Evolutionary conservation across 495 filamentous ascomycete species (phyloP), one percentile per base, ranked within the genome.

Genomic region (Penicillium dipodomyicola): DNA sequence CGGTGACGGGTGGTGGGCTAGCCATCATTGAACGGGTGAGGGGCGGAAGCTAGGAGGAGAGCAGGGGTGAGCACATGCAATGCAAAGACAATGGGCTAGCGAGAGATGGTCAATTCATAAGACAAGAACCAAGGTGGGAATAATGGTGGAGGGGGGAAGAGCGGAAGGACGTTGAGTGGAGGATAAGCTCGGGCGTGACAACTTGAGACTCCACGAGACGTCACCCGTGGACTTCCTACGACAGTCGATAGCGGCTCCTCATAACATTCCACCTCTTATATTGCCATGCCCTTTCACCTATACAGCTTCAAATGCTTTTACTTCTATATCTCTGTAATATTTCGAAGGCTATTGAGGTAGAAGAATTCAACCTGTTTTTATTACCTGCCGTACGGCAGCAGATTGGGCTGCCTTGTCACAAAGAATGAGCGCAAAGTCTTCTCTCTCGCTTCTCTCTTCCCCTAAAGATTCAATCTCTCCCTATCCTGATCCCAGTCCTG

Each of bases 1-100:
- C 92, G 59, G 88, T 80, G 69, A 82, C 80, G 64, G 82, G 79
- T 68, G 87, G 84, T 64, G 84, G 80, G 58, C 77, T 83, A 59
- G 84, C 80, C 71, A 83, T 85, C 48, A 52, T 71, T 61, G 60
- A 54, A 54, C 29, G 53, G 56, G 39, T 63, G 62, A 58, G 62
- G 63, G 51, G 52, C 8, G 41, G 52, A 54, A 54, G 43, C 52
- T 54, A 47, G 42, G 63, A 50, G 45, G 61, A 60, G 57, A 60
- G 59, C 59, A 62, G 67, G 43, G 43, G 67, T 67, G 64, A 66
- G 64, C 58, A 69, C 54, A 58, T 65, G 65, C 52, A 60, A 54
- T 64, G 56, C 61, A 60, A 63, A 54, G 57, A 59, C 59, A 62
- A 65, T 58, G 14, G 57, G 40, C 41, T 52, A 29, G 50, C 48